Evolutionary conservation across 2,329 filamentous ascomycete species (phyloP).

Genomic region (Ophiostoma ips): DNA sequence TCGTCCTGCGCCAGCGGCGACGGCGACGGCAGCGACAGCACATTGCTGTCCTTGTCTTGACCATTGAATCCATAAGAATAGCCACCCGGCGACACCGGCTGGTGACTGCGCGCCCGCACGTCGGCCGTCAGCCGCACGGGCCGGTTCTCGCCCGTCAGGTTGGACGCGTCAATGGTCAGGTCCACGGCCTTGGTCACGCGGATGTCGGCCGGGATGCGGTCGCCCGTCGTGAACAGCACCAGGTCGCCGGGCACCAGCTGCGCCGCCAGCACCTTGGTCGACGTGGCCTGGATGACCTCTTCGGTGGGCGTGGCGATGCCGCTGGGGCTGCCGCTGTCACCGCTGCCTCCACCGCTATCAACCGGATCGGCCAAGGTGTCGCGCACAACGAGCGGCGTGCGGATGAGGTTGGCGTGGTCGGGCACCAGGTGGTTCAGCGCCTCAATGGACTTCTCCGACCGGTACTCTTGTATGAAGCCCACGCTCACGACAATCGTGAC

Average conservation of each 20-base stretch:
- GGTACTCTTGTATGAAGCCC: conserved; percentile 93
- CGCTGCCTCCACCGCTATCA: not conserved
- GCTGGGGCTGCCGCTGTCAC: conserved; percentile 18
- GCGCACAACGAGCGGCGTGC: conserved; percentile 28
- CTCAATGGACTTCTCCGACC: conserved; percentile 94
- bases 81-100: conserved; percentile 4
- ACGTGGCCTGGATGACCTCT: conserved; percentile 54
- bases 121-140: conserved; percentile 68
- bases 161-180: conserved; percentile 89
- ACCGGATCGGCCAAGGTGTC: conserved; percentile 17
- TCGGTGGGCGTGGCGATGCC: conserved; percentile 44
- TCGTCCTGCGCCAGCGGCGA: conserved; percentile 40
- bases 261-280: conserved; percentile 72
- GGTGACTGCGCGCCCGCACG: conserved; percentile 26
- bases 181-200: conserved; percentile 84
- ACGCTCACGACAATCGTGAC: conserved; percentile 95
- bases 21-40: conserved; percentile 21
- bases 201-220: conserved; percentile 91
- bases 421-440: conserved; percentile 87
- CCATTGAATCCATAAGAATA: too few species aligned
- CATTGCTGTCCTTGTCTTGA: conserved; percentile 7
- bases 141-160: conserved; percentile 92
- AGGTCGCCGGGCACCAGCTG: conserved; percentile 86
- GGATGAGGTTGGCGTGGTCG: conserved; percentile 89
- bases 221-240: conserved; percentile 86